These are phyloP conservation scores for Thermomyces lanuginosus DNA, from an alignment of 2,329 filamentous ascomycete genomes.

Conservation along the genomic window DNA sequence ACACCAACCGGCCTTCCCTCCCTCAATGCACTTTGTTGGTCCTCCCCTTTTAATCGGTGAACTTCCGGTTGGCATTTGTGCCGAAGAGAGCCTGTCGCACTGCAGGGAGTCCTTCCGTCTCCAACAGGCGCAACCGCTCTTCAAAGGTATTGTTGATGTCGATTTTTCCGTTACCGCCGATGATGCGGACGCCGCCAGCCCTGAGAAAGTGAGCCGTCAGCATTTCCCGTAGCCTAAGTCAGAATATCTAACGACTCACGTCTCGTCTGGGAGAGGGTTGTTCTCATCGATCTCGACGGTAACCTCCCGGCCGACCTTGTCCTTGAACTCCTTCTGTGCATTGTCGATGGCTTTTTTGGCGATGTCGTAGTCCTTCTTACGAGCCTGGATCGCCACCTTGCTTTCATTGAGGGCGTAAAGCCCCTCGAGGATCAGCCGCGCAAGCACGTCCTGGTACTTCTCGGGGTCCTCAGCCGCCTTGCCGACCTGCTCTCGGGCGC, in stretches of 20 bases:
- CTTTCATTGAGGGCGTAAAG: slow-evolving; percentile 75
- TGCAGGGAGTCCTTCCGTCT: slow-evolving; percentile 67
- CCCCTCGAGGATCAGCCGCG: slow-evolving; percentile 73
- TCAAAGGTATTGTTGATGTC: slow-evolving; percentile 98
- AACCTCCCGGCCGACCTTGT: slow-evolving; percentile 53
- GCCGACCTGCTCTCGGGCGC: slow-evolving; percentile 55
- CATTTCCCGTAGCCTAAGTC: slow-evolving; percentile 4
- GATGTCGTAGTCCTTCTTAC: slow-evolving; percentile 61
- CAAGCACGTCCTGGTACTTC: slow-evolving; percentile 61
- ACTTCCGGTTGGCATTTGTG: slow-evolving; percentile 87
- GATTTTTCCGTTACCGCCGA: slow-evolving; percentile 80
- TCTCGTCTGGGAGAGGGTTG: slow-evolving; percentile 62
- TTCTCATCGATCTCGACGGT: slow-evolving; percentile 59
- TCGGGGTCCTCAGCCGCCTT: slow-evolving; percentile 39
- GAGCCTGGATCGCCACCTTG: slow-evolving; percentile 55
- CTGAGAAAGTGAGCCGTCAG: slow-evolving; percentile 32
- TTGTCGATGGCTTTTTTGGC: slow-evolving; percentile 64
- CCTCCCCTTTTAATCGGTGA: slow-evolving; percentile 80
- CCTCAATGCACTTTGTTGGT: too few relatives aligned
- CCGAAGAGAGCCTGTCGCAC: slow-evolving; percentile 81
- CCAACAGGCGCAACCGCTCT: slow-evolving; percentile 68
- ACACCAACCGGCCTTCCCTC: too few relatives aligned
- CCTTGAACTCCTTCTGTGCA: slow-evolving; percentile 71
- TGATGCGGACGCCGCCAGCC: slow-evolving; percentile 63
- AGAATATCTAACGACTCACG: slow-evolving; percentile 43